Base-by-base conservation (phyloP, 768 basidiomycete species). In the Pisolithus marmoratus region DNA sequence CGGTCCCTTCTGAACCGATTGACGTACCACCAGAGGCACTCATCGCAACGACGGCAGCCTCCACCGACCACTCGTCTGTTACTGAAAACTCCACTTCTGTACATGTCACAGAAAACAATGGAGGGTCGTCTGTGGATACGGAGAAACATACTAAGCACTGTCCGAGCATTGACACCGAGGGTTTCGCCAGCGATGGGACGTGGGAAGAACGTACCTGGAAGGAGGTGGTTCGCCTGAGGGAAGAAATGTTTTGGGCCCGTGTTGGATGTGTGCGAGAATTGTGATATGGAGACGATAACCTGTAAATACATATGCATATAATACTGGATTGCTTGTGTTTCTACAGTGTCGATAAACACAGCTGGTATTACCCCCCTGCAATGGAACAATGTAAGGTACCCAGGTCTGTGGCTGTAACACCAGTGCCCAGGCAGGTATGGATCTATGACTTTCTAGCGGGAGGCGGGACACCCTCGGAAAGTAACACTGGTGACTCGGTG, bases 131-230 rank as follows among this genome's bases (percentile, higher is more conserved):
- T 5, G 24, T 36, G 6, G 56, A 54, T 34, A 40, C 24, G 6
- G 49, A 40, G 17, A 38, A 38, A 24, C 67, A 65, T 3, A 40
- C 63, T 8, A 65, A 69, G 41, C 57, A 36, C 1, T 62, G 58
- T 0, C 63, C 66, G 24, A 55, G 44, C 17, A 53, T 46, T 4
- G 67, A 68, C 17, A 62, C 55, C 3, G 73, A 75, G 44, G 68
- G 71, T 26, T 88, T 79, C 53, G 74, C 88, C 24, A 79, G 82
- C 14, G 80, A 87, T 43, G 70, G 76, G 26, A 87, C 84, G 4
- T 92, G 91, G 90, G 90, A 92, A 66, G 90, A 92, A 63, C 76
- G 83, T 47, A 83, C 86, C 19, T 93, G 90, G 89, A 85, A 84
- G 60, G 87, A 90, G 69, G 64, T 94, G 19, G 74, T 82, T 17